Percentiles rank a stretch among this genome's conserved stretches.
Evolutionary conservation across 352 stramenopile species (phyloP).

Genomic region (Phytopythium vexans): DNA sequence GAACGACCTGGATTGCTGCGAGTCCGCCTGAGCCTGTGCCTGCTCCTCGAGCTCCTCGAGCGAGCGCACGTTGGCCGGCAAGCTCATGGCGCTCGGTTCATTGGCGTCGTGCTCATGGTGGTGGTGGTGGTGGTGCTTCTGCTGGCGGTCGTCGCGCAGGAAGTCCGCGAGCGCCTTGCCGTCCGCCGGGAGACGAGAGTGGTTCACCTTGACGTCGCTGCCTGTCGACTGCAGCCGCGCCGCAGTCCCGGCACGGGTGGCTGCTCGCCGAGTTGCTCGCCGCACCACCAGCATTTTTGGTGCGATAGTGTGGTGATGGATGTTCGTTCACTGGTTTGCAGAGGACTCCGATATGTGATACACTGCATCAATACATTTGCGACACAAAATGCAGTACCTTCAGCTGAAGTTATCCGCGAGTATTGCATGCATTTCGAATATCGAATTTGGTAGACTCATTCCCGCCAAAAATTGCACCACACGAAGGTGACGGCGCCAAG

Average conservation of each 20-base stretch:
- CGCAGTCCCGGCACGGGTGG: neutral
- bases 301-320: conserved; percentile 2
- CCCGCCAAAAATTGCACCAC: conserved; percentile 2
- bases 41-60: conserved; percentile 54
- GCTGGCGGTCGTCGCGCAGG: conserved; percentile 40
- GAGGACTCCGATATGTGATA: no score
- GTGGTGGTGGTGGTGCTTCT: conserved; percentile 18
- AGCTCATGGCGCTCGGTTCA: conserved; percentile 76
- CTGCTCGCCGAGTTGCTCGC: neutral
- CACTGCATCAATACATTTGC: no score
- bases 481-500: neutral
- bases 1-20: conserved; percentile 40
- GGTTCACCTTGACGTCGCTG: conserved; percentile 33
- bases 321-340: neutral
- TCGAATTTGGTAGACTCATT: neutral
- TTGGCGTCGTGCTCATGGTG: conserved; percentile 15
- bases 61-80: conserved; percentile 49
- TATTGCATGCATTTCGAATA: neutral
- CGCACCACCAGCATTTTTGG: conserved; percentile 2
- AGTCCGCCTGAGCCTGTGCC: conserved; percentile 2
- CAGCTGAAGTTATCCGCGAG: no score
- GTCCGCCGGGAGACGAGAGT: conserved; percentile 31
- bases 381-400: no score
- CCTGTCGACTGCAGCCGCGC: conserved; percentile 27
- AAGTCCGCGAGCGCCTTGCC: conserved; percentile 73